Evolutionary conservation across 2,329 filamentous ascomycete genomes (phyloP).

Genomic region (Colletotrichum cuscutae): DNA sequence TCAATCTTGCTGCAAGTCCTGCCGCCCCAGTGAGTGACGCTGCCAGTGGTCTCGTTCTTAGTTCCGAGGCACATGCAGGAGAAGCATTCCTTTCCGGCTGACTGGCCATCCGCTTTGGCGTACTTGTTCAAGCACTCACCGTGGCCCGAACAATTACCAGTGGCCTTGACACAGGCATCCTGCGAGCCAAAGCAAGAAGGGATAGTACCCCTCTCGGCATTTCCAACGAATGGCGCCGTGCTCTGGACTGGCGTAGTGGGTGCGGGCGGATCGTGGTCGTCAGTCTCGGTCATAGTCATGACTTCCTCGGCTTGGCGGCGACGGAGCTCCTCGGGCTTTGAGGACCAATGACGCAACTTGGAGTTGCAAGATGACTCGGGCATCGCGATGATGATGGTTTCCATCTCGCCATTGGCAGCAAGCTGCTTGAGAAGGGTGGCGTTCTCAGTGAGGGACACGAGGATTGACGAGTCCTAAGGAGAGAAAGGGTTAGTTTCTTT

Average conservation of each 20-base stretch:
- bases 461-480: conserved; percentile 42
- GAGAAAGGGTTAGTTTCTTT: not conserved
- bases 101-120: conserved; percentile 50
- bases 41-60: conserved; percentile 60
- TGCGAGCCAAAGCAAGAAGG: conserved; percentile 80
- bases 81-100: conserved; percentile 70
- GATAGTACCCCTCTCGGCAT: conserved; percentile 56
- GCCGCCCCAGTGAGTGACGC: conserved; percentile 83
- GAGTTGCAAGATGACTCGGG: conserved; percentile 55
- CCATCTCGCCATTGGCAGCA: conserved; percentile 60
- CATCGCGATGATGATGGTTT: conserved; percentile 67
- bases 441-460: conserved; percentile 56
- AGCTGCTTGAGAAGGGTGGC: conserved; percentile 57
- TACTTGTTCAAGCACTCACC: conserved; percentile 80
- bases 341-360: conserved; percentile 52
- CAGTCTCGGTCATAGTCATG: conserved; percentile 50
- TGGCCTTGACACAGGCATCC: conserved; percentile 74
- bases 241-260: conserved; percentile 32
- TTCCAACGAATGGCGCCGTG: conserved; percentile 46
- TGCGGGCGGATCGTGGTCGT: conserved; percentile 38
- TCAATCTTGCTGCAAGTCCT: conserved; percentile 91
- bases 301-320: conserved; percentile 61
- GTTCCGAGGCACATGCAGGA: conserved; percentile 79
- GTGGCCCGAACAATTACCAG: conserved; percentile 84
- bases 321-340: conserved; percentile 54